A percentile compares a stretch with the other conserved stretches of the same genome.
Evolutionary conservation across 108 stramenopile species (phyloP).

Genomic region (Skeletonema menzelii): DNA sequence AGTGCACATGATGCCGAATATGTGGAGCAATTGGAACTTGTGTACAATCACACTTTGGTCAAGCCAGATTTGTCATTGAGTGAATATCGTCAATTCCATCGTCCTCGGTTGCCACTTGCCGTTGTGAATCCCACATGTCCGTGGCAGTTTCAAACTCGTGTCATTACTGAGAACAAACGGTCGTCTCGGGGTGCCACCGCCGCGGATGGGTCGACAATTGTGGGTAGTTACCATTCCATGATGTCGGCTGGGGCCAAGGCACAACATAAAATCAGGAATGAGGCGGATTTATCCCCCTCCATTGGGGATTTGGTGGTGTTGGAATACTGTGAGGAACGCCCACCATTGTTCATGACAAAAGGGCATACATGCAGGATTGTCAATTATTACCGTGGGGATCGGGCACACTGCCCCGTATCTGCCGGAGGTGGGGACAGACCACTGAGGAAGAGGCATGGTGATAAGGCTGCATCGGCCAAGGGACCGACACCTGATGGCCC

Average conservation of each 20-base stretch:
- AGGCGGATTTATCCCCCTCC: slow-evolving; percentile 75
- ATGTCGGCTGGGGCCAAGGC: slow-evolving; percentile 74
- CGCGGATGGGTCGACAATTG: slow-evolving; percentile 50
- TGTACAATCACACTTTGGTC: slow-evolving; percentile 69
- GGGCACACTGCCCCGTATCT: slow-evolving; percentile 76
- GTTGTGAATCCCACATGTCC: slow-evolving; percentile 62
- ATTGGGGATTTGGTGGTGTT: slow-evolving; percentile 76
- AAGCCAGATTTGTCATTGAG: slow-evolving; percentile 64
- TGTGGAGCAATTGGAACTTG: slow-evolving; percentile 85
- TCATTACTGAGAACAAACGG: slow-evolving; percentile 27
- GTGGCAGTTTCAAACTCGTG: slow-evolving; percentile 86
- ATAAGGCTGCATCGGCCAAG: slow-evolving; percentile 40
- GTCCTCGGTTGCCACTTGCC: slow-evolving; percentile 69
- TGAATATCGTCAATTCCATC: slow-evolving; percentile 76
- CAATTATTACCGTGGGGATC: slow-evolving; percentile 90
- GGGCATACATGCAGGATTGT: slow-evolving; percentile 87
- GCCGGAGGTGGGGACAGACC: slow-evolving; percentile 90
- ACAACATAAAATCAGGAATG: slow-evolving; percentile 78
- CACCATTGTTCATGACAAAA: slow-evolving; percentile 80
- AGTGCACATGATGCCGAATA: slow-evolving; percentile 76
- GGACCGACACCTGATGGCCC: slow-evolving; percentile 26
- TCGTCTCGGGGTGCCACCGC: slow-evolving; percentile 21
- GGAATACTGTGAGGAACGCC: slow-evolving; percentile 87
- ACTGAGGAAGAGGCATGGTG: slow-evolving; percentile 65
- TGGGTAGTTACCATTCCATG: slow-evolving; percentile 69